Evolutionary conservation across 139 green algal species (phyloP), one percentile per base, ranked within the genome.

Genomic region (Ostreobium quekettii): DNA sequence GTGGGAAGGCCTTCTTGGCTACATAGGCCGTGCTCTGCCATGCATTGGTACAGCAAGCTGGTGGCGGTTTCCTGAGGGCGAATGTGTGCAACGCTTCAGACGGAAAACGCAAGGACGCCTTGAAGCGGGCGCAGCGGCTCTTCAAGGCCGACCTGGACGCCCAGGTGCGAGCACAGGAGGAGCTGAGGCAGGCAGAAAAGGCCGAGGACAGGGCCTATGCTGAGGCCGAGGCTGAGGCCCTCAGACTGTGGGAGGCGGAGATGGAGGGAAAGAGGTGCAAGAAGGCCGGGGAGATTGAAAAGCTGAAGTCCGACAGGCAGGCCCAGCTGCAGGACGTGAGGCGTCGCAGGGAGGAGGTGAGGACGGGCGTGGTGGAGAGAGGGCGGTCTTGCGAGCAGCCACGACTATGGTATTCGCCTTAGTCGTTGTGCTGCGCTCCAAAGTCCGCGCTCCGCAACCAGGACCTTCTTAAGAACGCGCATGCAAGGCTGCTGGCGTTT

Each of bases 241-340:
- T 53, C 42, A 53, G 42, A 53, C 42, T 53, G 42, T 53, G 42
- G 42, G 42, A 53, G 19, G 19, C 11, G 42, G 42, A 63, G 28
- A 15, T 28, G 56, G 56, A 31, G 15, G 56, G 8, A 8, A 63
- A 63, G 28, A 31, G 56, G 56, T 22, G 15, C 7, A 31, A 38
- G 56, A 31, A 63, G 28, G n/a, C 28, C 26, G 26, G 28, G 7
- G 8, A 28, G 8, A 63, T 63, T 38, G 56, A 63, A 15, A 31
- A 15, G 26, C 28, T 63, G 26, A 63, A 63, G 56, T 7, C n/a
- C 7, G n/a, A 63, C 7, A 31, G 56, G 56, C 7, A 63, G 56
- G 56, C n/a, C 8, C 56, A 63, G 56, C 56, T 63, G 56, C n/a
- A 63, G 28, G 56, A 63, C 56, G 8, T 7, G 15, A 33, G n/a